phyloP scores from a whole-genome alignment of 305 asterid genomes.

The Solanum hybrid region DNA sequence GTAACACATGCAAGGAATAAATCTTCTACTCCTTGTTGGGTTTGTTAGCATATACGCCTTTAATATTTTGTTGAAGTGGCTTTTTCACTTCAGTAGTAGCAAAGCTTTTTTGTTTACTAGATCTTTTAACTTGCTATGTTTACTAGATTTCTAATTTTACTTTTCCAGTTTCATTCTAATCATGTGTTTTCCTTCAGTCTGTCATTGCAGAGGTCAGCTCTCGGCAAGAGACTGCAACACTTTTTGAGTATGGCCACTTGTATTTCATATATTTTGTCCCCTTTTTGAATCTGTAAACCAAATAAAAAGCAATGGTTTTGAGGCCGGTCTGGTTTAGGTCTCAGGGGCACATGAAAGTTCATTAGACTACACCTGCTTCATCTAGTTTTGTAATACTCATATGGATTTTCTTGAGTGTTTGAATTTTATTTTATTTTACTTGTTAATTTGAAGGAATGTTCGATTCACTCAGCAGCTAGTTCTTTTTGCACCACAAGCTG shows the following conservation, averaged over 20 bases:
- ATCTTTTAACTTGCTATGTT: neutral
- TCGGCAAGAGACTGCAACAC: constrained; percentile 81
- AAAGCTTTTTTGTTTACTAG: neutral
- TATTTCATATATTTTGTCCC: neutral
- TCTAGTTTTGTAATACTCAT: neutral
- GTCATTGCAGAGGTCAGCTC: constrained; percentile 97
- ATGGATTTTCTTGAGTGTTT: neutral
- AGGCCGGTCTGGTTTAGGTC: neutral
- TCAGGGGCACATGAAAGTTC: neutral
- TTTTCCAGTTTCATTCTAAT: constrained; percentile 26
- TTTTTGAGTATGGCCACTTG: constrained; percentile 67
- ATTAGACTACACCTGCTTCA: constrained; percentile 11
- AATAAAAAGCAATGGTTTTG: neutral
- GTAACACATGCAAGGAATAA: neutral
- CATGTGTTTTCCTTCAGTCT: constrained; percentile 53
- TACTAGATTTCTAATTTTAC: constrained; percentile 10
- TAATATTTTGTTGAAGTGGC: constrained; percentile 6
- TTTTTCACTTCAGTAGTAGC: neutral
- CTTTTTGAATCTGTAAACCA: neutral
- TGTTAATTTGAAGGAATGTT: constrained; percentile 56
- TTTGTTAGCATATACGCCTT: neutral
- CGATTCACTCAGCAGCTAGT: constrained; percentile 96
- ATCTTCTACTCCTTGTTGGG: neutral
- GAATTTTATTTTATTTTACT: constrained; percentile 1
- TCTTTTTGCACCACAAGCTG: constrained; percentile 98